phyloP scores from a whole-genome alignment of 805 yeast species.

The Suhomyces emberorum region DNA sequence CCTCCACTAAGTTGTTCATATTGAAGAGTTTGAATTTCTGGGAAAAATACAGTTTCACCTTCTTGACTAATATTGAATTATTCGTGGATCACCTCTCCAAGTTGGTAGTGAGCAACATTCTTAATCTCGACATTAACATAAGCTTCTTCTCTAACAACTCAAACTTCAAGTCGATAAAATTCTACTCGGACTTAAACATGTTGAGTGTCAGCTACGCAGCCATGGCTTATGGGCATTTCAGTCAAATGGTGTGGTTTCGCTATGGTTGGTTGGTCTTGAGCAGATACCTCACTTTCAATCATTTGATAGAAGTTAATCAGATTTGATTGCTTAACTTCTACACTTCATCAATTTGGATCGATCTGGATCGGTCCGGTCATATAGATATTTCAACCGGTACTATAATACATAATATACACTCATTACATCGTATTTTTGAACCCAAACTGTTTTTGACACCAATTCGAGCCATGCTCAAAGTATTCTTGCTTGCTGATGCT shows the following conservation, averaged over 20 bases:
- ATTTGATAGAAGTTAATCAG: constrained; percentile 43
- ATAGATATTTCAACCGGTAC: background rate
- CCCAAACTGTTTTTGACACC: constrained; percentile 53
- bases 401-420: constrained; percentile 1
- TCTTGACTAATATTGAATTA: constrained; percentile 40
- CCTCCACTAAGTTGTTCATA: constrained; percentile 21
- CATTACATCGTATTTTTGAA: constrained; percentile 20
- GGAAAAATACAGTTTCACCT: constrained; percentile 50
- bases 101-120: constrained; percentile 25
- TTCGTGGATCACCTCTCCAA: constrained; percentile 36
- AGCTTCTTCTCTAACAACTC: constrained; percentile 30
- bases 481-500: constrained; percentile 77
- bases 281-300: constrained; percentile 75
- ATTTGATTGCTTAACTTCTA: background rate
- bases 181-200: constrained; percentile 41
- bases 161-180: constrained; percentile 27
- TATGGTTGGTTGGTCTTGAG: constrained; percentile 81
- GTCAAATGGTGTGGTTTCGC: constrained; percentile 95
- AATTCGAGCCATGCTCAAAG: constrained; percentile 73
- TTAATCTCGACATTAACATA: constrained; percentile 35
- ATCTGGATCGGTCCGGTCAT: background rate
- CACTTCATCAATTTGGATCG: background rate
- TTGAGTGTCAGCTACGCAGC: constrained; percentile 52
- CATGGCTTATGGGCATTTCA: constrained; percentile 76
- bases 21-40: constrained; percentile 35